Percentiles rank a stretch among this genome's conserved stretches.
Evolutionary conservation across 106 monocot genomes (phyloP).

Genomic region (Dioscorea dumetorum): DNA sequence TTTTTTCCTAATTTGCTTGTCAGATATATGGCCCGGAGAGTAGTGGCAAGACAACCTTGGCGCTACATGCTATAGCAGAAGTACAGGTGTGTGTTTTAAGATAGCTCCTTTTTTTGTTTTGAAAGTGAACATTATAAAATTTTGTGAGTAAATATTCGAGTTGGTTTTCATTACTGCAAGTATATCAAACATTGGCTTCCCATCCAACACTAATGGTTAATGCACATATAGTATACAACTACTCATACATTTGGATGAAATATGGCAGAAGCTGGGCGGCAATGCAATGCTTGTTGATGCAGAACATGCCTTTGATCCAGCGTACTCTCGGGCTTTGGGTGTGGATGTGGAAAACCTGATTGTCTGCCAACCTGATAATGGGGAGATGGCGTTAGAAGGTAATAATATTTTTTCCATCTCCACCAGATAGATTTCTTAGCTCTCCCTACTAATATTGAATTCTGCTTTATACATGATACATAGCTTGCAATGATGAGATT

Average conservation of each 20-base stretch:
- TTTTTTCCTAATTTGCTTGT: not conserved
- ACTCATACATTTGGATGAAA: not conserved
- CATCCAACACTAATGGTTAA: too few relatives aligned
- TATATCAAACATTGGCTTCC: too few relatives aligned
- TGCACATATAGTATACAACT: too few relatives aligned
- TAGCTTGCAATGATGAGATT: not conserved
- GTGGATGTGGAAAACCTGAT: constrained; percentile 97
- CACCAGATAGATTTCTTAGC: not conserved
- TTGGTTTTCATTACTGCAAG: too few relatives aligned
- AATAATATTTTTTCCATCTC: constrained; percentile 8
- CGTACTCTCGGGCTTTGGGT: constrained; percentile 90
- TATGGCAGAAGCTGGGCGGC: constrained; percentile 82
- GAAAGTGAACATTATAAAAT: not conserved
- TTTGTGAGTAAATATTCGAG: not conserved
- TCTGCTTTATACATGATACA: not conserved
- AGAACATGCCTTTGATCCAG: constrained; percentile 97
- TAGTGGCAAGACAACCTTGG: constrained; percentile 95
- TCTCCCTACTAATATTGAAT: not conserved
- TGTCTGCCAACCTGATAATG: constrained; percentile 98
- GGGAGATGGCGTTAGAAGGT: constrained; percentile 99
- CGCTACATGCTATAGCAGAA: constrained; percentile 98
- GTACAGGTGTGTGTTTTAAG: constrained; percentile 56
- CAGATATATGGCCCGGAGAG: constrained; percentile 98
- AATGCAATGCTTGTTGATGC: constrained; percentile 99
- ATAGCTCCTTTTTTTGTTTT: not conserved